Evolutionary conservation across 208 protist genomes (phyloP).

Genomic region (Trypanosoma cruzi): DNA sequence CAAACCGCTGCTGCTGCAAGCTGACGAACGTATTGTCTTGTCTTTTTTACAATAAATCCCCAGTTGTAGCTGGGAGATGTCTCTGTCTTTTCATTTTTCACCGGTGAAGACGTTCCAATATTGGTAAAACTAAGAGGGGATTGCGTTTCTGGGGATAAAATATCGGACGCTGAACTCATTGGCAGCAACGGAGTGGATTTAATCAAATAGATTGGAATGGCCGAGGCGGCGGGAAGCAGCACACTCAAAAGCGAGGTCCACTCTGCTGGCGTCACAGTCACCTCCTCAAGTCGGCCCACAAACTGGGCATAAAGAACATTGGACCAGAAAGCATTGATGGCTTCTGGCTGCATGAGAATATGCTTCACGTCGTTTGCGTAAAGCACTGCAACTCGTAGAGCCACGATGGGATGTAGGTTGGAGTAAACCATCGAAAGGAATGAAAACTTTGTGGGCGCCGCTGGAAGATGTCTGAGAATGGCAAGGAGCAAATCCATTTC

Average conservation of each 20-base stretch:
- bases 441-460: conserved; percentile 30
- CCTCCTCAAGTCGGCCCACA: conserved; percentile 50
- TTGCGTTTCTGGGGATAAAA: neutral
- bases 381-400: conserved; percentile 59
- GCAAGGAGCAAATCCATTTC: conserved; percentile 52
- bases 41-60: conserved; percentile 23
- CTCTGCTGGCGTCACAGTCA: conserved; percentile 38
- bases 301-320: conserved; percentile 80
- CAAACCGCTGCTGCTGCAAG: conserved; percentile 23
- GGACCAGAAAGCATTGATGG: conserved; percentile 81
- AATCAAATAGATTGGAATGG: conserved; percentile 72
- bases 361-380: conserved; percentile 44
- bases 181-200: conserved; percentile 27
- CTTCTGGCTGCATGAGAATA: conserved; percentile 49
- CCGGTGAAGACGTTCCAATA: neutral
- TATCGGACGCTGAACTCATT: neutral
- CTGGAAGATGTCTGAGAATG: conserved; percentile 48
- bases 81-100: neutral
- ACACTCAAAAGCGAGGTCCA: conserved; percentile 70
- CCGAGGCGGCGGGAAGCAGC: conserved; percentile 66
- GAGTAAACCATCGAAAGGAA: conserved; percentile 70
- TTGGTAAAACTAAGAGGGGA: neutral
- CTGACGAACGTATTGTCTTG: conserved; percentile 27
- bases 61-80: conserved; percentile 10
- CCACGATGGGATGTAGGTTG: conserved; percentile 76